These are phyloP conservation scores for Solanum acaule DNA, from an alignment of 257 asterid species.

Conservation along the genomic window DNA sequence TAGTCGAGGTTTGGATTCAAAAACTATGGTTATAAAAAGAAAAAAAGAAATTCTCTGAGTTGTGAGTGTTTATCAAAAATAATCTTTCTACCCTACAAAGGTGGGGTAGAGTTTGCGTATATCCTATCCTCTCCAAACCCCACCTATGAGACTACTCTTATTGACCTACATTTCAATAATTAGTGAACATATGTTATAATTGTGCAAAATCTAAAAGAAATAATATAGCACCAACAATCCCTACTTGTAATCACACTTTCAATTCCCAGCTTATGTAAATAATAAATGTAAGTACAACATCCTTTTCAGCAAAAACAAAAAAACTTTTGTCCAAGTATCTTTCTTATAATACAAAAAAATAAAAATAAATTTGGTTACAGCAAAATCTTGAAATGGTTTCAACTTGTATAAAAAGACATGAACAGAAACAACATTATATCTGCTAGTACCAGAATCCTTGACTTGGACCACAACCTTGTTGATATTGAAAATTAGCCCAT, in stretches of 20 bases:
- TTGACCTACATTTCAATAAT: background rate
- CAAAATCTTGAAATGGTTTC: background rate
- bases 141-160: background rate
- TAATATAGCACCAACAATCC: background rate
- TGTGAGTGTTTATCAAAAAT: background rate
- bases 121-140: rapidly evolving
- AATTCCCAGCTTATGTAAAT: background rate
- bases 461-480: background rate
- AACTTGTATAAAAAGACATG: background rate
- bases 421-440: background rate
- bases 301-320: too few relatives aligned
- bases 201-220: background rate
- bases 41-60: background rate
- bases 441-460: background rate
- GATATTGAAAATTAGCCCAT: background rate
- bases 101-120: background rate
- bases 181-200: too few relatives aligned
- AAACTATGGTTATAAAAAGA: background rate
- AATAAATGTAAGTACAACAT: background rate
- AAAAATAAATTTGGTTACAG: background rate
- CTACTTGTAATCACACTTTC: background rate
- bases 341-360: background rate
- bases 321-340: background rate
- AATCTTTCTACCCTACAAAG: background rate
- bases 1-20: background rate